Percentiles rank a stretch among this genome's conserved stretches.
phyloP scores from a whole-genome alignment of 163 green algal species.

The Scenedesmus sp. region DNA sequence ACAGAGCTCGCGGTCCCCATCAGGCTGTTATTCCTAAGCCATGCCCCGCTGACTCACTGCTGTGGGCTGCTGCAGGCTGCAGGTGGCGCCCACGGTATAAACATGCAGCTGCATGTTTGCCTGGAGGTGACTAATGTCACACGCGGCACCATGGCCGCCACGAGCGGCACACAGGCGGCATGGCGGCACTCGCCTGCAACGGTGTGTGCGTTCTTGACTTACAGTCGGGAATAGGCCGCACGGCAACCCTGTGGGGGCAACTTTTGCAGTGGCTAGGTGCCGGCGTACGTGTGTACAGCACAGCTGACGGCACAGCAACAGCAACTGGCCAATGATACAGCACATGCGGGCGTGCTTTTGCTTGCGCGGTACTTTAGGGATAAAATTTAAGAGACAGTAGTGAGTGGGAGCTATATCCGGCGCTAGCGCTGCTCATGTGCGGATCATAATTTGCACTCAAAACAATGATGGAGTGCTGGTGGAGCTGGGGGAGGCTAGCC shows the following conservation, averaged over 20 bases:
- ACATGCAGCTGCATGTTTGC: too few species aligned
- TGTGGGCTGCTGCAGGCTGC: too few species aligned
- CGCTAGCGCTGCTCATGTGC: neutral
- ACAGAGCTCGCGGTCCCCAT: too few species aligned
- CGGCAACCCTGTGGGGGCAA: conserved; percentile 64
- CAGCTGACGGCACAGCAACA: neutral
- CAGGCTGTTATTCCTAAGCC: too few species aligned
- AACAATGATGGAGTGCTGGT: conserved; percentile 74
- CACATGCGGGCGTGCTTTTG: too few species aligned
- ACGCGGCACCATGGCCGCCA: too few species aligned
- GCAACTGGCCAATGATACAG: too few species aligned
- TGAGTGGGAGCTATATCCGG: too few species aligned
- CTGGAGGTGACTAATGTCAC: conserved; percentile 68
- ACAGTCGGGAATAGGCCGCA: conserved; percentile 74
- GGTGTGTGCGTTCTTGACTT: conserved; percentile 56
- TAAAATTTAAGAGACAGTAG: too few species aligned
- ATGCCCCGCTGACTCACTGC: too few species aligned
- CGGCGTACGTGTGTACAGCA: neutral
- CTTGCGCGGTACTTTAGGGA: too few species aligned
- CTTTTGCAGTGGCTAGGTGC: neutral
- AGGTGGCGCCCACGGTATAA: conserved; percentile 78
- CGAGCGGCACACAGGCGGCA: conserved; percentile 1
- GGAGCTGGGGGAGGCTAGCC: conserved; percentile 77
- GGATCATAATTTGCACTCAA: conserved; percentile 78
- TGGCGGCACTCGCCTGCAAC: neutral